Percentiles rank a stretch among this genome's conserved stretches.
Conservation (phyloP, 2,329 filamentous ascomycete genomes). For the Ascochyta clinopodiicola region DNA sequence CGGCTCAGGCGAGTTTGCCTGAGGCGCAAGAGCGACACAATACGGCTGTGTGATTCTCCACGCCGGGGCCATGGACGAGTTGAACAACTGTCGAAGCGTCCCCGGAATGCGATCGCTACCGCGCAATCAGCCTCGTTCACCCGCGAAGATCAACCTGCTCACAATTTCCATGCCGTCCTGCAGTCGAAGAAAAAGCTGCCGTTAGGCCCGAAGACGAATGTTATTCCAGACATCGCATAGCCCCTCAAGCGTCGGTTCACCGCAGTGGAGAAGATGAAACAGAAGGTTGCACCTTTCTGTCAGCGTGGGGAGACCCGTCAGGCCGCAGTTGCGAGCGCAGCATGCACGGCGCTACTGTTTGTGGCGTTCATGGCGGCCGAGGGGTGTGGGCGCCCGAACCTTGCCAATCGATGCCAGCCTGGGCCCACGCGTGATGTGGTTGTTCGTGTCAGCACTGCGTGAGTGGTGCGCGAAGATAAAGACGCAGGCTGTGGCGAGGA, state of each 20-base stretch:
- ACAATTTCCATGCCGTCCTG: slow-evolving; percentile 48
- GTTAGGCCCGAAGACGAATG: slow-evolving; percentile 46
- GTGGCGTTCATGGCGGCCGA: slow-evolving; percentile 14
- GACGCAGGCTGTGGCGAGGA: slow-evolving; percentile 5
- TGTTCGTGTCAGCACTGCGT: slow-evolving; percentile 5
- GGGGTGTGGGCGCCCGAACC: slow-evolving; percentile 17
- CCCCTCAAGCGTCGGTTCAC: slow-evolving; percentile 4
- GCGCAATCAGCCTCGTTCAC: slow-evolving; percentile 26
- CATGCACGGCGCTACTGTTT: not conserved
- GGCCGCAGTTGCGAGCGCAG: slow-evolving; percentile 1
- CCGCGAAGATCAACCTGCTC: slow-evolving; percentile 8
- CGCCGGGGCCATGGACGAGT: slow-evolving; percentile 38
- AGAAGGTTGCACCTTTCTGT: slow-evolving; percentile 1
- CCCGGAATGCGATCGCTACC: slow-evolving; percentile 42
- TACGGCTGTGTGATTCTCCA: slow-evolving; percentile 45
- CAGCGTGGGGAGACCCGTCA: slow-evolving; percentile 17
- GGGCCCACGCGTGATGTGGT: slow-evolving; percentile 8
- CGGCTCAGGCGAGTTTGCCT: slow-evolving; percentile 34
- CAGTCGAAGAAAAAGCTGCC: slow-evolving; percentile 48
- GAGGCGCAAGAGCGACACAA: slow-evolving; percentile 43
- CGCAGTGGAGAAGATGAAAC: not conserved
- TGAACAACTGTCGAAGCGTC: slow-evolving; percentile 44
- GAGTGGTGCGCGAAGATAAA: not conserved
- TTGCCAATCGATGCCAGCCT: slow-evolving; percentile 18
- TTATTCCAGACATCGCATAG: slow-evolving; percentile 43